Base-by-base conservation (phyloP, 73 alveolate species). In the Paramecium bursaria region DNA sequence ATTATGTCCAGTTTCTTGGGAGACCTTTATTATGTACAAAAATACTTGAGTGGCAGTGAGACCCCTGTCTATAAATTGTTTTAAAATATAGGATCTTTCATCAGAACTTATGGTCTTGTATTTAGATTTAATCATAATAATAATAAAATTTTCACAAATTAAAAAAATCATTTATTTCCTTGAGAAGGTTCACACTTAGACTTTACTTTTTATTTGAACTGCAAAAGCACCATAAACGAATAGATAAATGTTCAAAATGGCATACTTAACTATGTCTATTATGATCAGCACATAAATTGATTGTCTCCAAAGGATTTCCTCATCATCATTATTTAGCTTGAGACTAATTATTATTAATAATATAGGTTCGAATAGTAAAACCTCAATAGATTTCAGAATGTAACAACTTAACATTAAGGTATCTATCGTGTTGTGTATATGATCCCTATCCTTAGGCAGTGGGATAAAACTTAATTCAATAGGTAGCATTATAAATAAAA, bases 261-360 rank as follows among this genome's bases (percentile, higher is more conserved):
- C 82, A 67, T 67, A 67, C 44, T 67, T 67, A 14, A 31, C 49
- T 25, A 67, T 67, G 35, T 67, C 82, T 42, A 42, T 47, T 15
- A 67, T 39, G 46, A 67, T 46, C 21, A 67, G 50, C 44, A 67
- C 44, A 42, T 17, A 67, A 39, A 67, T 67, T 25, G 35, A 31
- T 39, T 26, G 19, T 29, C 39, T 21, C 27, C 7, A 17, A 11
- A 19, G 2, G 10, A n/a, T 19, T 39, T 67, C 46, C 2, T 19
- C 19, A 67, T 25, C 21, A 42, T 67, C 1, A 23, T 39, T 19
- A 14, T 39, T 2, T 39, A 15, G 4, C 5, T 0, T 3, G 4
- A 35, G 1, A 39, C 26, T 19, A 5, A 67, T 4, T 15, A 35
- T 6, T 19, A 67, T 2, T 17, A 67, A 44, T 42, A 67, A 10